These are phyloP conservation scores for Auxenochlorella protothecoides DNA, from an alignment of 139 green algal genomes.

Conservation along the genomic window DNA sequence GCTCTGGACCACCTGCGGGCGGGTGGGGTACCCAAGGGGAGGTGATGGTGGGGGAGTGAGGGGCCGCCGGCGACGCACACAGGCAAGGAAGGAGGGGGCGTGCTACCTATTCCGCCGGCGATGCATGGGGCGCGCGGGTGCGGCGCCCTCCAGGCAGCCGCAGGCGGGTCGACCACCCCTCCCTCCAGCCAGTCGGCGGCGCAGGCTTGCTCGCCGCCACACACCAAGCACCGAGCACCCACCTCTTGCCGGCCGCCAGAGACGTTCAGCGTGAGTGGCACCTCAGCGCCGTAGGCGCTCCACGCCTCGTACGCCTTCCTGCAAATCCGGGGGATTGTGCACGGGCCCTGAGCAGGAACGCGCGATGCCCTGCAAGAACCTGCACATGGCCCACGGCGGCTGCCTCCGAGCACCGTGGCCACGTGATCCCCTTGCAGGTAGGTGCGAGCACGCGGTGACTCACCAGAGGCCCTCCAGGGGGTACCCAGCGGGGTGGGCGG, in stretches of 20 bases:
- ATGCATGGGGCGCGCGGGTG: too few relatives aligned
- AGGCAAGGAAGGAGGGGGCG: too few relatives aligned
- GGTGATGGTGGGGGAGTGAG: background rate
- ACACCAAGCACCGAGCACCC: background rate
- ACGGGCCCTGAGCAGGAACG: background rate
- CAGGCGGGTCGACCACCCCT: background rate
- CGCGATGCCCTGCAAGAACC: background rate
- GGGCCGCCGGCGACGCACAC: too few relatives aligned
- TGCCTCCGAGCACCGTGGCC: too few relatives aligned
- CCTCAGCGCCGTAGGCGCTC: slow-evolving; percentile 26
- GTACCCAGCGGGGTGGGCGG: too few relatives aligned
- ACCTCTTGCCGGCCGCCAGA: slow-evolving; percentile 15
- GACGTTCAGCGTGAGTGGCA: slow-evolving; percentile 14
- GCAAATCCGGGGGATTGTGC: background rate
- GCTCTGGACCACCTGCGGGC: slow-evolving; percentile 25
- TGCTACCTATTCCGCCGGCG: too few relatives aligned
- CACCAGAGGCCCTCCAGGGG: background rate
- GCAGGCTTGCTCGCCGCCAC: background rate
- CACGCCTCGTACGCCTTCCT: slow-evolving; percentile 26
- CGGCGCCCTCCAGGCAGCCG: background rate
- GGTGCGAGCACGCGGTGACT: background rate
- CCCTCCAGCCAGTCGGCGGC: background rate
- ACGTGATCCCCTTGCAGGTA: too few relatives aligned
- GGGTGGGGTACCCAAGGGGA: background rate
- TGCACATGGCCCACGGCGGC: background rate